phyloP scores from a whole-genome alignment of 768 basidiomycete species.

The Dentipellis sp. region DNA sequence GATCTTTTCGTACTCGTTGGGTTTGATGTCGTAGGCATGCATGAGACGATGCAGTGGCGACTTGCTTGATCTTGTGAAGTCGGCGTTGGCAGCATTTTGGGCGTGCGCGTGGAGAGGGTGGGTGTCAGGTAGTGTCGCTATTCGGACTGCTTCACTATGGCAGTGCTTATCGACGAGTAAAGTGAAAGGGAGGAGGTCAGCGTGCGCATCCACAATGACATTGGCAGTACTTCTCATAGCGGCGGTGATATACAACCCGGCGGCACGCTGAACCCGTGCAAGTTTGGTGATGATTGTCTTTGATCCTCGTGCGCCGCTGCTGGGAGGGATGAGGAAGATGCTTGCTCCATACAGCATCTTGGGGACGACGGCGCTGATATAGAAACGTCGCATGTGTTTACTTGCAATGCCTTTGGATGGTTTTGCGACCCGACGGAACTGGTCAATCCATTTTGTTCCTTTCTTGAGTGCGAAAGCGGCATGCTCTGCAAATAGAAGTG shows the following conservation, averaged over 20 bases:
- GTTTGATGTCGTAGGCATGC: not conserved
- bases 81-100: not conserved
- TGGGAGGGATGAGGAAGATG: constrained; percentile 13
- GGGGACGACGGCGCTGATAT: constrained; percentile 18
- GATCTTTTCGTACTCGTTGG: not conserved
- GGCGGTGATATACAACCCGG: not conserved
- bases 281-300: not conserved
- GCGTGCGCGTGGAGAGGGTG: not conserved
- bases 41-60: not conserved
- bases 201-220: not conserved
- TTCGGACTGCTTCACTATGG: not conserved
- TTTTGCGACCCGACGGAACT: constrained; percentile 16
- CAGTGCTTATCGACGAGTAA: not conserved
- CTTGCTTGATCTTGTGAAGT: not conserved
- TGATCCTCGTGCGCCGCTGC: not conserved
- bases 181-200: not conserved
- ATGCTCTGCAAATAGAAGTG: constrained; percentile 18
- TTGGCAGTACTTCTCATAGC: not conserved
- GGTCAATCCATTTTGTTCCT: constrained; percentile 15
- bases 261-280: not conserved
- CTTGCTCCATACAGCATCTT: constrained; percentile 25
- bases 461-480: constrained; percentile 14
- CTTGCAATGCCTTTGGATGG: constrained; percentile 14
- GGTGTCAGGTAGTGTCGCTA: not conserved
- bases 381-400: constrained; percentile 16